Base-by-base conservation (phyloP, 768 basidiomycete species). In the Tulasnella sp. region DNA sequence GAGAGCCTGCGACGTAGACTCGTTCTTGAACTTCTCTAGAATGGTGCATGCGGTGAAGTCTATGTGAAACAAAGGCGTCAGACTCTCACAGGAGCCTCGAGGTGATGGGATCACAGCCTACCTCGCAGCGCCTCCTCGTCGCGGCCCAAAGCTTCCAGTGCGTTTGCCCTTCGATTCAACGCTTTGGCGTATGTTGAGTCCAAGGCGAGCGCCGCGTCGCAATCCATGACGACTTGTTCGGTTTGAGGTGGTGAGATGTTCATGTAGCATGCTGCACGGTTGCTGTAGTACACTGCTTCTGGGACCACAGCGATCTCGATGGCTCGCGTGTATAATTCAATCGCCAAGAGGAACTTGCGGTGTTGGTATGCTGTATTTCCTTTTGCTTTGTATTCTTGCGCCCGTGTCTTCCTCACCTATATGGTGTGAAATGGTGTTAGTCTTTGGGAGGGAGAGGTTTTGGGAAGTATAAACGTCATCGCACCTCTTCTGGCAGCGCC, bases 41-140 rank as follows among this genome's bases (percentile, higher is more conserved):
- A 99, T 95, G 15, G 94, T 92, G 0, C 88, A 85, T n/a, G 95
- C 90, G 0, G 95, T 97, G 76, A 84, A 98, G 71, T 99, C 95
- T 93, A 64, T 38, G 2, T 10, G n/a, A n/a, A n/a, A 30, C 11
- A 34, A 17, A 44, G 4, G 49, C 15, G 9, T n/a, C 38, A 10
- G 19, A 1, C 65, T 53, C 52, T 24, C n/a, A 34, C 53, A n/a
- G 30, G 43, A n/a, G 13, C 17, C 13, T n/a, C 29, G 13, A 45
- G 4, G 43, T 15, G 27, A 2, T 27, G 23, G 1, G n/a, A 30
- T 4, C 11, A 9, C 19, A 55, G 70, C 80, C 10, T 58, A 90
- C 90, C 91, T 67, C 88, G 78, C 38, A 96, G 68, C 30, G 94
- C 79, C 50, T 92, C 87, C 63, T 89, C 81, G 47, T 78, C 80